These are phyloP conservation scores for Trichothecium sympodiale DNA, from an alignment of 2,329 filamentous ascomycete genomes.

Conservation along the genomic window DNA sequence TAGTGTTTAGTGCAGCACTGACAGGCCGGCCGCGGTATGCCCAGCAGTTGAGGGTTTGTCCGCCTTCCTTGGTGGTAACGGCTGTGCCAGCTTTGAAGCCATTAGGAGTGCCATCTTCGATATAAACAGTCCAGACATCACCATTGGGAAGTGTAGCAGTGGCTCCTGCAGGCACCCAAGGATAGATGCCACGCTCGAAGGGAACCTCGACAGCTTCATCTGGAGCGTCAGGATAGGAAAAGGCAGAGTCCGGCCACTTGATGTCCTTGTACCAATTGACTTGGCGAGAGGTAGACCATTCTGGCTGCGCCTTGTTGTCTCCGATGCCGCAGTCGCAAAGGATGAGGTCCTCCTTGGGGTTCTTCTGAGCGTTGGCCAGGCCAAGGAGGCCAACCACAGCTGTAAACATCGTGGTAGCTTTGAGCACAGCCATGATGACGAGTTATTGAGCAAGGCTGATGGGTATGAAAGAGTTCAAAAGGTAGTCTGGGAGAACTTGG, in stretches of 20 bases:
- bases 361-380: constrained; percentile 12
- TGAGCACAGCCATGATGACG: neutral
- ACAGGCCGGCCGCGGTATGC: constrained; percentile 28
- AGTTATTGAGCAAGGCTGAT: no score
- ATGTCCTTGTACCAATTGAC: constrained; percentile 31
- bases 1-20: constrained; percentile 26
- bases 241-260: constrained; percentile 21
- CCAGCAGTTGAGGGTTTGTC: constrained; percentile 27
- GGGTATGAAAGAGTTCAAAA: no score
- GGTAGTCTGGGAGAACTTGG: no score
- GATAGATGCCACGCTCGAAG: constrained; percentile 24
- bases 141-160: constrained; percentile 27
- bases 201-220: constrained; percentile 28
- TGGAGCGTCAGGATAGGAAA: constrained; percentile 22
- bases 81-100: constrained; percentile 27
- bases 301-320: constrained; percentile 24
- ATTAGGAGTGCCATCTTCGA: constrained; percentile 28
- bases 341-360: constrained; percentile 24
- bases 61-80: constrained; percentile 26
- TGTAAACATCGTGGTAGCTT: neutral
- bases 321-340: constrained; percentile 31
- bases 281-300: constrained; percentile 31
- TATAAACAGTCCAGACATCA: constrained; percentile 29
- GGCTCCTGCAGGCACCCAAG: constrained; percentile 24
- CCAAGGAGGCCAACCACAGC: neutral